These are phyloP conservation scores for Platanthera zijinensis DNA, from an alignment of 106 monocot species.

Conservation along the genomic window DNA sequence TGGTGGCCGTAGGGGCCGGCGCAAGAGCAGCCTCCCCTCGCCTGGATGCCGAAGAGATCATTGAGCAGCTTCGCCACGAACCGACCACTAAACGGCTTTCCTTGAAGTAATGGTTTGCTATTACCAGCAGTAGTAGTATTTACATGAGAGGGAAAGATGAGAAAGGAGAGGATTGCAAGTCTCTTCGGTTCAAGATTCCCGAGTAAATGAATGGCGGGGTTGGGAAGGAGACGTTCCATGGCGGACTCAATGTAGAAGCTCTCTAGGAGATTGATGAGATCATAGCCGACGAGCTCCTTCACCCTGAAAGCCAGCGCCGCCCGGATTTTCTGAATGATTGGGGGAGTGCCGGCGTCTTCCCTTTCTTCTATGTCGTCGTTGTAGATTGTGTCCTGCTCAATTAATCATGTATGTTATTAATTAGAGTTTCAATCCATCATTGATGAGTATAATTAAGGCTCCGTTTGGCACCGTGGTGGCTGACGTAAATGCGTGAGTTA, in stretches of 20 bases:
- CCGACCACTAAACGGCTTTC: constrained; percentile 32
- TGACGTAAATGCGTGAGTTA: constrained; percentile 21
- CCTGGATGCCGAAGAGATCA: constrained; percentile 47
- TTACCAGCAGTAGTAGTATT: neutral
- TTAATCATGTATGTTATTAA: too few relatives aligned
- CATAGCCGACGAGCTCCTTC: too few relatives aligned
- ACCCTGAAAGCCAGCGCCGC: too few relatives aligned
- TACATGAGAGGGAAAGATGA: constrained; percentile 12
- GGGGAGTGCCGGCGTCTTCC: too few relatives aligned
- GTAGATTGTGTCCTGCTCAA: too few relatives aligned
- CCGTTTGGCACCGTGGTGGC: too few relatives aligned
- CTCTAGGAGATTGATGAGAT: constrained; percentile 19
- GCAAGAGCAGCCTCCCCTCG: constrained; percentile 38
- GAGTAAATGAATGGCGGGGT: constrained; percentile 15
- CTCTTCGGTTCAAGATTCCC: constrained; percentile 16
- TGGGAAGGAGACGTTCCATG: constrained; percentile 9
- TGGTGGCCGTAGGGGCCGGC: constrained; percentile 45
- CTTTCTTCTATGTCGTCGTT: too few relatives aligned
- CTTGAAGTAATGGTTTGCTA: neutral
- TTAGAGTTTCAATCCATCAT: too few relatives aligned
- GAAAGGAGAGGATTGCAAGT: constrained; percentile 42
- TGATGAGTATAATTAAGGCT: too few relatives aligned
- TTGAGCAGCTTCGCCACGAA: constrained; percentile 43
- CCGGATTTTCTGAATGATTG: too few relatives aligned
- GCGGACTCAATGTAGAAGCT: constrained; percentile 10